Conservation (phyloP, 371 early-diverging fungal species). For the Apophysomyces trapeziformis region DNA sequence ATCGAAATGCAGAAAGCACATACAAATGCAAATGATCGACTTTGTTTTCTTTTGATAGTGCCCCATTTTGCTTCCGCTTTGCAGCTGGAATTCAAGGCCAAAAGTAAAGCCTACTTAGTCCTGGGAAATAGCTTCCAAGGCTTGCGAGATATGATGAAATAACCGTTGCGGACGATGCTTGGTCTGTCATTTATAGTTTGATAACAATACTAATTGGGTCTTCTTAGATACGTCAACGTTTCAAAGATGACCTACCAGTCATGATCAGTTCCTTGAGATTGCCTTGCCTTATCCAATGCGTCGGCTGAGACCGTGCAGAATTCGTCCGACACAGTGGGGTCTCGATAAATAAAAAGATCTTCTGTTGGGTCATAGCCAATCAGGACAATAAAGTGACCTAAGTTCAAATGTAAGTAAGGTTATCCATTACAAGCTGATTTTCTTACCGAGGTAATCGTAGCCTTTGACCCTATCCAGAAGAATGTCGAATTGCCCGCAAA, state of each 20-base stretch:
- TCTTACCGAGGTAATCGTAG: conserved; percentile 9
- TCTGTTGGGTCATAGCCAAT: conserved; percentile 71
- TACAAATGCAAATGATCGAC: too few relatives aligned
- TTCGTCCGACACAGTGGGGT: conserved; percentile 66
- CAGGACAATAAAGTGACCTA: conserved; percentile 77
- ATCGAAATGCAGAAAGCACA: too few relatives aligned
- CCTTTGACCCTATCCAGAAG: conserved; percentile 35
- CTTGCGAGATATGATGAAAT: too few relatives aligned
- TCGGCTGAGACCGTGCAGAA: conserved; percentile 66
- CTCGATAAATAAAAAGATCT: conserved; percentile 75
- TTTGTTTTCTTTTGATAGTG: too few relatives aligned
- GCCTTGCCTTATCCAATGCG: conserved; percentile 65
- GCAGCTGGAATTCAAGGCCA: too few relatives aligned
- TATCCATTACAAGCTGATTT: too few relatives aligned
- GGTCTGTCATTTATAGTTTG: not conserved
- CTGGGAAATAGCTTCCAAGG: too few relatives aligned
- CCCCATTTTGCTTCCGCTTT: too few relatives aligned
- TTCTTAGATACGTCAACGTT: not conserved
- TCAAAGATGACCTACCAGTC: conserved; percentile 55
- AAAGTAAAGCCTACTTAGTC: too few relatives aligned
- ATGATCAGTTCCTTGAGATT: conserved; percentile 70
- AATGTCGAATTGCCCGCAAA: conserved; percentile 48
- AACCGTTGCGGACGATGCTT: too few relatives aligned
- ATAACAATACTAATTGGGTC: not conserved
- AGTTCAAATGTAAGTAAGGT: not conserved